Base-by-base conservation (phyloP, 257 asterid genomes). In the Misopates orontium region DNA sequence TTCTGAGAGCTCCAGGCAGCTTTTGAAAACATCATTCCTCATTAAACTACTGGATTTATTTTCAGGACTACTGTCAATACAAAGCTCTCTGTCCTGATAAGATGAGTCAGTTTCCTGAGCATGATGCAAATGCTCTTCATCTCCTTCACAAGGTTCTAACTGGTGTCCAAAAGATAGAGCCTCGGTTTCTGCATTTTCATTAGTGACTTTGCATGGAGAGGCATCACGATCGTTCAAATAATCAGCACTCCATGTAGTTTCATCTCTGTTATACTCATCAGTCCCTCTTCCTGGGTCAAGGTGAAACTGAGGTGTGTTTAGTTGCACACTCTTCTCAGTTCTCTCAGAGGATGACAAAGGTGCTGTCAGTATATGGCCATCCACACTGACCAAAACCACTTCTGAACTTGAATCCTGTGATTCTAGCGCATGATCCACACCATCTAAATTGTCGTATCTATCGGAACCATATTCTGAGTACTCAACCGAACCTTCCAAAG, bases 381-480 rank as follows among this genome's bases (percentile, higher is more conserved):
- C 99, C 45, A 88, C 93, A 55, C 98, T 90, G 52, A 90, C 96
- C 71, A 94, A 75, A 75, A 94, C 92, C 44, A 94, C 97, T 78
- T 91, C 98, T 8, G 98, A 88, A 70, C 56, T 83, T 5, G 78
- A 76, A 65, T 67, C 73, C 70, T 84, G 80, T 53, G 93, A 78
- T 76, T 88, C 96, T 57, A 90, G 44, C 49, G 74, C 85, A 67
- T 76, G 78, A 47, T 80, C 92, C 71, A 78, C 67, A 8, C 77
- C 70, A 45, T 87, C 96, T 52, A 92, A 60, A 80, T 80, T 83
- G 60, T 83, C 88, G 58, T 74, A 90, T 68, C 82, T 63, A 48
- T 80, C 58, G 23, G 96, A 84, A 66, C 80, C 85, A 50, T 82
- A 90, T 41, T 88, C 98, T 1, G 95, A 82, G 64, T 76, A 74